Base-by-base conservation (phyloP, 805 yeast species). In the Vanderwaltozyma verrucispora region DNA sequence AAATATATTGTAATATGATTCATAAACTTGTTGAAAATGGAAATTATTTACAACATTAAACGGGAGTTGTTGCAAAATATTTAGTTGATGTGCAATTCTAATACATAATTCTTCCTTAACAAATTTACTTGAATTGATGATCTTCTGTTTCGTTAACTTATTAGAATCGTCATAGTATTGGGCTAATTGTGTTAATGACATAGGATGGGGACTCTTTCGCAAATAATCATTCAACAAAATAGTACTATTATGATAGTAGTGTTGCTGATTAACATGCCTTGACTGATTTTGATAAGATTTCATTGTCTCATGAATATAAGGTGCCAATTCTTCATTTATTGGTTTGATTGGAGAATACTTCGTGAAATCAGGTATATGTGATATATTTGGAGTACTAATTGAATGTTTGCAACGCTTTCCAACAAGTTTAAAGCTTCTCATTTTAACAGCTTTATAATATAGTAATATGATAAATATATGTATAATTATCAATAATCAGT, bases 21-120 rank as follows among this genome's bases (percentile, higher is more conserved):
- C 95, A 58, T 89, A 89, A 17, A 88, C 92, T 50, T 81, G 84
- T 10, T 81, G 80, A 47, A 92, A 66, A 60, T 89, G 95, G 52
- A 75, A 80, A 56, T 89, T 89, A 55, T 83, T 80, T 29, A 84
- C 81, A 11, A 87, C 82, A 17, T 80, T 78, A 62, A 78, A 89
- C 2, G 96, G 96, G 39, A 89, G 61, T 7, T 68, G 67, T 56
- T 89, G 97, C 56, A 89, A 65, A 40, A 84, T 88, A 46, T 79
- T 63, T 23, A 89, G 71, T 36, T 92, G 73, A 59, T 83, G 72
- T 5, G 95, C 88, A 45, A 89, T 68, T 48, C 98, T 65, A 16
- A 83, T 77, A 5, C 95, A 87, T 20, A 92, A 63, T 54, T 89
- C 97, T 29, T 80, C 67, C 33, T 94, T 67, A 1, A 87, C 96